Base-by-base conservation (phyloP, 148 eudicot genomes). In the Dianthus caryophyllus region DNA sequence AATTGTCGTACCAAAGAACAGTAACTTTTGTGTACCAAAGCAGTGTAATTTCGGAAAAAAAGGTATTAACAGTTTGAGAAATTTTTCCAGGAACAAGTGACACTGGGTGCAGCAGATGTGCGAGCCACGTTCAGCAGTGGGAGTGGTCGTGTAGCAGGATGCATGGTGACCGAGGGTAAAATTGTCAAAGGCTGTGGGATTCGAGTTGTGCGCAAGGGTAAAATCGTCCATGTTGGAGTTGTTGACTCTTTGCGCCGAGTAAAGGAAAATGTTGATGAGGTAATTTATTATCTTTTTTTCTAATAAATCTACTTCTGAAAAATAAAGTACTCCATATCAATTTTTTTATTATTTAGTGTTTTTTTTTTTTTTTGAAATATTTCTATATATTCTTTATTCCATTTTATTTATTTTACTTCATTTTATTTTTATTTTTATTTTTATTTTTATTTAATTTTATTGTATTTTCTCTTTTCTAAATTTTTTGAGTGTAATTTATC, bases 71-170 rank as follows among this genome's bases (percentile, higher is more conserved):
- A 41, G 6, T 4, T 41, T 41, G 44, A 29, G 44, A 56, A 24
- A 20, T 15, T 49, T 15, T 49, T 4, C 31, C 80, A 94, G 99
- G 99, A 94, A 73, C 88, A 85, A 88, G 61, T 94, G 70, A 61
- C 81, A 53, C 88, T 94, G 69, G 99, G 99, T 71, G 41, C 76
- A 57, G 99, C 88, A 50, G 96, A 94, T 75, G 89, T 94, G 57
- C 83, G 96, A 61, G 99, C 99, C 36, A 78, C 82, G 65, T 94
- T 94, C 77, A 94, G 85, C 68, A 94, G 99, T 65, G 97, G 99
- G 29, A 94, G 99, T 75, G 96, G 96, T 38, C 96, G 89, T 24
- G 95, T 88, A 76, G 99, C 99, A n/a, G 99, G 99, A 67, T 94
- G 99, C 77, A 94, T 94, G 96, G 90, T 94, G 67, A 84, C 76